phyloP scores from a whole-genome alignment of 805 yeast genomes.

The Danielia reshetovae region DNA sequence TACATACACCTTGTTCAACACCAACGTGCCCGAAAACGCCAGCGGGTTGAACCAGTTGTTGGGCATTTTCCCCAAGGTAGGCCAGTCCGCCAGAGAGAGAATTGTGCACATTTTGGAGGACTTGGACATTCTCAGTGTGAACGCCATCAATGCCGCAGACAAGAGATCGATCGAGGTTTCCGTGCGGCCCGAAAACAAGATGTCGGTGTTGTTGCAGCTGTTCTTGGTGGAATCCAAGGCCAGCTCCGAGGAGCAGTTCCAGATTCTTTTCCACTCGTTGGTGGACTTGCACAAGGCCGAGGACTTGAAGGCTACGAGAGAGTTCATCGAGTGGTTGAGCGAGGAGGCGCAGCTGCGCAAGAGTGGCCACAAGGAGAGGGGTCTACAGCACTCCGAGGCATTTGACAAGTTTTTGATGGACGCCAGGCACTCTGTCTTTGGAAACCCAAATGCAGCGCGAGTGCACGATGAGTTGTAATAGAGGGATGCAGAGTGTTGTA shows the following conservation, averaged over 20 bases:
- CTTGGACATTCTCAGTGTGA: slow-evolving; percentile 18
- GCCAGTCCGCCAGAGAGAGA: slow-evolving; percentile 32
- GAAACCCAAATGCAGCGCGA: slow-evolving; percentile 69
- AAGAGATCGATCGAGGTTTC: slow-evolving; percentile 17
- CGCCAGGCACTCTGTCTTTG: slow-evolving; percentile 68
- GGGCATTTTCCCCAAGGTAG: slow-evolving; percentile 24
- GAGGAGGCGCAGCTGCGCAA: slow-evolving; percentile 33
- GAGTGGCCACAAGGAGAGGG: slow-evolving; percentile 20
- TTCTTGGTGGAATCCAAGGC: slow-evolving; percentile 22
- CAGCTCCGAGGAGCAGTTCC: slow-evolving; percentile 37
- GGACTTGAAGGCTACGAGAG: slow-evolving; percentile 26
- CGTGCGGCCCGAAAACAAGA: slow-evolving; percentile 21
- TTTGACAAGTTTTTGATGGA: slow-evolving; percentile 31
- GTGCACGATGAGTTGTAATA: slow-evolving; percentile 37
- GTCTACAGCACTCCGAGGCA: slow-evolving; percentile 28
- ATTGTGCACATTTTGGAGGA: slow-evolving; percentile 47
- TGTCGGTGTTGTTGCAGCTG: slow-evolving; percentile 36
- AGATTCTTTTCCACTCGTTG: slow-evolving; percentile 23
- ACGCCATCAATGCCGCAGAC: slow-evolving; percentile 8
- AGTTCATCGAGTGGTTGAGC: slow-evolving; percentile 64
- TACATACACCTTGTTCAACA: slow-evolving; percentile 22
- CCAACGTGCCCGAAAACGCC: slow-evolving; percentile 7
- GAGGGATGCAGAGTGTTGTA: too few relatives aligned
- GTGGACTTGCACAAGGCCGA: slow-evolving; percentile 30
- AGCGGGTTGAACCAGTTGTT: slow-evolving; percentile 24